Conservation (phyloP, 805 yeast species). For the Metschnikowia drakensbergensis region DNA sequence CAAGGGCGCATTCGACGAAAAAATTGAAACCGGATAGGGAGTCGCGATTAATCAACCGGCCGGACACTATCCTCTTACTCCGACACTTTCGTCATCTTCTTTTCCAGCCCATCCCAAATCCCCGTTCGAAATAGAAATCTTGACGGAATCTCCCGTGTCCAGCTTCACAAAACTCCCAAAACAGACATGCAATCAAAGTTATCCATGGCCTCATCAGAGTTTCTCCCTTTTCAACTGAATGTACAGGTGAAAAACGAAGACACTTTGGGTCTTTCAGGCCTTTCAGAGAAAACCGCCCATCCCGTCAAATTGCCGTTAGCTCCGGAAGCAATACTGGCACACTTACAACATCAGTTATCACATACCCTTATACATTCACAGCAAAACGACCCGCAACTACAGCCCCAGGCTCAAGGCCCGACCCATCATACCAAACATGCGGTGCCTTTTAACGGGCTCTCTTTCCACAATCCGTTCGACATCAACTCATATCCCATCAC, state of each 20-base stretch:
- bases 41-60: background rate
- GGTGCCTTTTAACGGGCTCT: constrained; percentile 11
- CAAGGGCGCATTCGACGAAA: constrained; percentile 1
- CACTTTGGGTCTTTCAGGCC: background rate
- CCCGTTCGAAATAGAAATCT: background rate
- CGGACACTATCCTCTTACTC: background rate
- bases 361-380: background rate
- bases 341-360: constrained; percentile 2
- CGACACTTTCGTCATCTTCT: background rate
- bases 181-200: background rate
- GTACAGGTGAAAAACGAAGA: constrained; percentile 1
- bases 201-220: constrained; percentile 2
- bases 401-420: background rate
- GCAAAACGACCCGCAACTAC: background rate
- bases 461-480: constrained; percentile 38
- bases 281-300: background rate
- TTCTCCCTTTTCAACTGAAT: background rate
- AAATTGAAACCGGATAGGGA: background rate
- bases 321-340: background rate
- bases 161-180: background rate
- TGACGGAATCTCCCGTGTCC: background rate
- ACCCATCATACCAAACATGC: constrained; percentile 5
- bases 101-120: background rate
- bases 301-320: background rate
- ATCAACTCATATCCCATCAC: constrained; percentile 40